phyloP scores from a whole-genome alignment of 306 rosid genomes.

The Dryas octopetala region DNA sequence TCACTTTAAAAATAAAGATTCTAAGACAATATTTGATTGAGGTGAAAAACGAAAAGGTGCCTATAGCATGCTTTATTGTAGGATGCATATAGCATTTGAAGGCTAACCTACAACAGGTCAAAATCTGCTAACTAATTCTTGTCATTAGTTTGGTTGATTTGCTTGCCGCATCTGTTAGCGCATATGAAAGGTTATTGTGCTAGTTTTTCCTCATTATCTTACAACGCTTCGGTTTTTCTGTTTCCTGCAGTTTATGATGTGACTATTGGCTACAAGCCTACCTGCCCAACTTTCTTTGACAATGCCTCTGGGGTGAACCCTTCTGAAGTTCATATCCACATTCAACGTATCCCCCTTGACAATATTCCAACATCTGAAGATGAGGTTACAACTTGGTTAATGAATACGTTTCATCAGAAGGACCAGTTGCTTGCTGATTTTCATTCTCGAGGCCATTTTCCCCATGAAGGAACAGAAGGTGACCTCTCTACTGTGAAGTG shows the following conservation, averaged over 20 bases:
- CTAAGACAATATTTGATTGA: background rate
- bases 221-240: constrained; percentile 7
- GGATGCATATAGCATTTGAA: background rate
- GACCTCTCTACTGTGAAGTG: constrained; percentile 50
- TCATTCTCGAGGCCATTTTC: constrained; percentile 59
- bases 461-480: constrained; percentile 50
- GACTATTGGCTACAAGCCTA: constrained; percentile 65
- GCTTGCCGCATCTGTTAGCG: background rate
- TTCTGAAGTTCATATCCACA: constrained; percentile 74
- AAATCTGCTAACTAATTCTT: background rate
- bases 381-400: constrained; percentile 51
- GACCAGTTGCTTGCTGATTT: constrained; percentile 65
- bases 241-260: constrained; percentile 65
- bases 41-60: background rate
- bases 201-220: constrained; percentile 1
- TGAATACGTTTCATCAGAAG: constrained; percentile 49
- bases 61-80: background rate
- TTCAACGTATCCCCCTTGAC: constrained; percentile 44
- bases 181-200: background rate
- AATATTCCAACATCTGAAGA: constrained; percentile 56
- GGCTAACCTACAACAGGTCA: background rate
- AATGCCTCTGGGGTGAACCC: constrained; percentile 72
- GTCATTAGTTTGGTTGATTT: background rate
- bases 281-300: constrained; percentile 76
- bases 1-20: background rate